Base-by-base conservation (phyloP, 2,329 filamentous ascomycete species). In the Didymella segeticola region DNA sequence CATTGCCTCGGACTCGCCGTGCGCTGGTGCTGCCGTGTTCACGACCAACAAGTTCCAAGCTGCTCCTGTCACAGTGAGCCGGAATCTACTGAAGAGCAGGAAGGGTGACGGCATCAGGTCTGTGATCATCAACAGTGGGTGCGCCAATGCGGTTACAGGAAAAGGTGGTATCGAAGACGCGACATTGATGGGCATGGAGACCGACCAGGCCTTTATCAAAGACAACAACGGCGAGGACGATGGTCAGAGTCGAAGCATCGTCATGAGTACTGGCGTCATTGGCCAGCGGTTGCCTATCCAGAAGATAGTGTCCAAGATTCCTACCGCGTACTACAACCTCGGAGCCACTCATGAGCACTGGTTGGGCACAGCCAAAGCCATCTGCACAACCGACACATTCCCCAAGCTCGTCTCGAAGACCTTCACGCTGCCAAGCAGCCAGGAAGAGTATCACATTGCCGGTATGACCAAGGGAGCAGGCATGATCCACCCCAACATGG, bases 401-500 rank as follows among this genome's bases (percentile, higher is more conserved):
- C 95, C 95, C 54, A 99, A 99, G 79, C 87, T 99, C 60, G 82
- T 93, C 65, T 97, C 93, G 17, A 86, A 84, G 63, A 86, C 86
- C 12, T 99, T 98, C 77, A 86, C 82, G 23, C 85, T 99, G 26
- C 93, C 95, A 4, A 93, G 90, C 1, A 89, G 90, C 4, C 86
- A 90, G 0, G 82, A 82, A 43, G 87, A 89, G 73, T 99, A 96
- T 78, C 83, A 85, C 65, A 89, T 99, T 43, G 92, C 91, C 11
- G 95, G 95, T 65, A 96, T 96, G 86, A 96, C 93, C 69, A 99
- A 99, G 80, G 95, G 95, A 52, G 95, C 95, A 5, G 95, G 95
- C 70, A 99, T 99, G 95, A 96, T 99, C 74, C 93, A 97, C 72
- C 95, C 95, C 41, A 98, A 99, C 80, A 96, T 99, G 93, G 95